Base-by-base conservation (phyloP, 371 early-diverging fungal species). In the Mortierella sp. region DNA sequence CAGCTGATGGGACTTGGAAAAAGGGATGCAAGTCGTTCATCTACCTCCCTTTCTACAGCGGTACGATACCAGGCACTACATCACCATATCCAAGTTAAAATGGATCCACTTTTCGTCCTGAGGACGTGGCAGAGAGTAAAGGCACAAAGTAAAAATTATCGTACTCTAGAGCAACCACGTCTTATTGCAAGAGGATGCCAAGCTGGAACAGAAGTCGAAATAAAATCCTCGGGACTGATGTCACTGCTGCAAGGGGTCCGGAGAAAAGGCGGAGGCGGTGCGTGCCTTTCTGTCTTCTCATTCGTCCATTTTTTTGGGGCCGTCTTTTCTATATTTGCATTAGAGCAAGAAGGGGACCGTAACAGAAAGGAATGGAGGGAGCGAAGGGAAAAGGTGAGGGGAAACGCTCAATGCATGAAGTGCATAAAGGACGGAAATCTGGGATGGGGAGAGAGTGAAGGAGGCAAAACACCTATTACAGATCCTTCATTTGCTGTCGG, bases 191-290 rank as follows among this genome's bases (percentile, higher is more conserved):
- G 32, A 60, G 10, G 12, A 18, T 54, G 10, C 55, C 55, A 6
- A 5, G 10, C 16, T 21, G 55, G 21, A 6, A 10, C 55, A 55
- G n/a, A 21, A 63, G 32, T 63, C 63, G 63, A 63, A 63, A 35
- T 21, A 38, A 38, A 35, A 21, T 65, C 41, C 24, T 65, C 65
- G 65, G 65, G 65, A 65, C 65, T 65, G 65, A 65, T 65, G 65
- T 65, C 65, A 65, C 21, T 1, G 38, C 41, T 41, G 65, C 38
- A 65, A 65, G 65, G 41, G 41, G 38, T 65, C 65, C 65, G 38
- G 65, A 65, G 65, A 65, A 38, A 65, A 41, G 65, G 65, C 65
- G 65, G 65, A 38, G 65, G 41, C 38, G 41, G 65, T 65, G 35
- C 38, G 65, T 65, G 35, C 38, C 18, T 65, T 38, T 65, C 10